phyloP scores from a whole-genome alignment of 768 basidiomycete species.

The Podaxis sp. region DNA sequence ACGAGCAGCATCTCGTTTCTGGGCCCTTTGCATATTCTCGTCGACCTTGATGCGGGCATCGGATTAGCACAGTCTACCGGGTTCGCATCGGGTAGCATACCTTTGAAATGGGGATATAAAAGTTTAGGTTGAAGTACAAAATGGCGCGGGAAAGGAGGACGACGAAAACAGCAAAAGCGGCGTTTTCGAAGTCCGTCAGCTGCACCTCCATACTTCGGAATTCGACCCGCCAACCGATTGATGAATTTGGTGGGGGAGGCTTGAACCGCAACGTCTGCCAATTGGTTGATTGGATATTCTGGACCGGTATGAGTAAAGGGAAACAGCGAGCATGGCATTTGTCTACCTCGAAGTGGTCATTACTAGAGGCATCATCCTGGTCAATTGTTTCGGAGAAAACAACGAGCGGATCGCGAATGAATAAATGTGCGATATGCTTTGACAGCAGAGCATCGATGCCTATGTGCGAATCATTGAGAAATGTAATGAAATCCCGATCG shows the following conservation, averaged over 20 bases:
- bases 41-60: constrained; percentile 66
- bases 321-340: background rate
- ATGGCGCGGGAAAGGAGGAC: constrained; percentile 95
- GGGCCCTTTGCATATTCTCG: constrained; percentile 93
- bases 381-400: constrained; percentile 92
- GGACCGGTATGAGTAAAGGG: constrained; percentile 11
- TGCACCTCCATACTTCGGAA: constrained; percentile 99
- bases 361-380: constrained; percentile 85
- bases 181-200: constrained; percentile 98
- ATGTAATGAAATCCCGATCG: background rate
- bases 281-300: constrained; percentile 99
- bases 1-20: constrained; percentile 74
- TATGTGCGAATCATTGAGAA: constrained; percentile 28
- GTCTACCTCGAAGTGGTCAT: constrained; percentile 92
- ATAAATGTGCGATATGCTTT: constrained; percentile 91
- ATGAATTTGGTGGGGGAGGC: constrained; percentile 89
- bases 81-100: constrained; percentile 33
- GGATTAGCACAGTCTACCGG: background rate
- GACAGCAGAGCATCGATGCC: constrained; percentile 86
- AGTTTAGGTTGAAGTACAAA: constrained; percentile 85
- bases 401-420: constrained; percentile 96
- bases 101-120: constrained; percentile 97
- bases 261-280: constrained; percentile 99
- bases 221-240: constrained; percentile 97
- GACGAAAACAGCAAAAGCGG: constrained; percentile 92